A percentile compares a stretch with the other conserved stretches of the same genome.
Evolutionary conservation across 495 filamentous ascomycete species (phyloP).

Genomic region (Baudoinia panamericana): DNA sequence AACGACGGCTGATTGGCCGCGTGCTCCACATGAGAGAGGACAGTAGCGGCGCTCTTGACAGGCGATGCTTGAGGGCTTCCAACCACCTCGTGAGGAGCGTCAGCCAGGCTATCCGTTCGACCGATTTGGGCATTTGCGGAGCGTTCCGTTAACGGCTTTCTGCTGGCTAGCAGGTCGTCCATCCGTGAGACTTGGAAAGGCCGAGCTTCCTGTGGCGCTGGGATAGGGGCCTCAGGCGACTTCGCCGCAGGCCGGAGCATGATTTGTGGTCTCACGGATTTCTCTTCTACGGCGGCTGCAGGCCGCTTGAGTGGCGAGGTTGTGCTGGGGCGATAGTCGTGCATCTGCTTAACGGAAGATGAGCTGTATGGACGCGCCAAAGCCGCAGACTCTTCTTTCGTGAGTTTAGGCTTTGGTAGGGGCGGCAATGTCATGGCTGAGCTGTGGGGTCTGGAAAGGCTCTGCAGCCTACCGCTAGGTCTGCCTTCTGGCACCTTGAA

Average conservation of each 20-base stretch:
- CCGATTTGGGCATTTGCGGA: conserved; percentile 3
- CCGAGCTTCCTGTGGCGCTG: not conserved
- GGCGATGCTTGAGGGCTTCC: conserved; percentile 1
- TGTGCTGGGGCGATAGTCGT: conserved; percentile 1
- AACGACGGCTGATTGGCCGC: conserved; percentile 13
- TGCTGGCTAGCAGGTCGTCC: conserved; percentile 5
- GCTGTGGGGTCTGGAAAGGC: conserved; percentile 13
- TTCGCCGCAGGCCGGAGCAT: conserved; percentile 2
- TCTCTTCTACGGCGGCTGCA: not conserved
- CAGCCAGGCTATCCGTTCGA: conserved; percentile 8
- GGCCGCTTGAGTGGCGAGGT: conserved; percentile 15
- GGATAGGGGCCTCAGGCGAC: not conserved
- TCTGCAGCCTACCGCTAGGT: conserved; percentile 1
- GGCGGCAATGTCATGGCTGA: conserved; percentile 17
- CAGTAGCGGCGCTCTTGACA: conserved; percentile 15
- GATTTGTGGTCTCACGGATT: not conserved
- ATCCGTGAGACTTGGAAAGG: conserved; percentile 4
- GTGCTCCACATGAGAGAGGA: no score
- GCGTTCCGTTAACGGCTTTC: not conserved
- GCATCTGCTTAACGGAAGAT: no score
- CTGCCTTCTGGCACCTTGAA: conserved; percentile 20
- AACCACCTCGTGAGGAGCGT: conserved; percentile 16
- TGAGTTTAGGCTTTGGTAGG: conserved; percentile 22
- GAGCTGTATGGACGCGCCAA: not conserved
- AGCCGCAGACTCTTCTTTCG: conserved; percentile 3